Conservation (phyloP, 345 rosid genomes). For the Melaleuca alternifolia region DNA sequence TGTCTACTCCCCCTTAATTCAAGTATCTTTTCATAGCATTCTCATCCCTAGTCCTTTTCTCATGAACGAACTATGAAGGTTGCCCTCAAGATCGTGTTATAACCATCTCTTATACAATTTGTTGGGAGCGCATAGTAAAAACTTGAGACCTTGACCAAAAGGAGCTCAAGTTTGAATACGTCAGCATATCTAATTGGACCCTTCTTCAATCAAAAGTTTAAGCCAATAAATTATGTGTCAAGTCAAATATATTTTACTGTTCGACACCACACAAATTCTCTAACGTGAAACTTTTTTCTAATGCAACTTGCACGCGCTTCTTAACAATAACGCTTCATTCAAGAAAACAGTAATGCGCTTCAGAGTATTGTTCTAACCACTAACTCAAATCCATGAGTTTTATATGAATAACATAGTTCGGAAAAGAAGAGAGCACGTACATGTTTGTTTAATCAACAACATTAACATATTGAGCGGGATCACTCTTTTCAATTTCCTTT, state of each 20-base stretch:
- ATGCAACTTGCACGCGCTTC: neutral
- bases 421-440: neutral
- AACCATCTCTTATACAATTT: no score
- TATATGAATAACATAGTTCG: neutral
- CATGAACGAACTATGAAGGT: no score
- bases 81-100: no score
- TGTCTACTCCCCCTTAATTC: no score
- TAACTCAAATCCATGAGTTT: neutral
- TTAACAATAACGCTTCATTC: neutral
- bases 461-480: neutral
- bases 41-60: neutral
- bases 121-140: no score
- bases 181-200: neutral
- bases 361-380: neutral
- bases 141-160: neutral
- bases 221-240: neutral
- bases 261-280: neutral
- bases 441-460: neutral
- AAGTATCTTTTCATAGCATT: no score
- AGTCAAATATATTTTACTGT: neutral
- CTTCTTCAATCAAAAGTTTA: neutral
- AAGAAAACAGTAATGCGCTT: neutral
- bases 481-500: neutral
- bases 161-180: neutral
- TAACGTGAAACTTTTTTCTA: neutral